Evolutionary conservation across 2,329 filamentous ascomycete genomes (phyloP).

Genomic region (Penicillium paneum): DNA sequence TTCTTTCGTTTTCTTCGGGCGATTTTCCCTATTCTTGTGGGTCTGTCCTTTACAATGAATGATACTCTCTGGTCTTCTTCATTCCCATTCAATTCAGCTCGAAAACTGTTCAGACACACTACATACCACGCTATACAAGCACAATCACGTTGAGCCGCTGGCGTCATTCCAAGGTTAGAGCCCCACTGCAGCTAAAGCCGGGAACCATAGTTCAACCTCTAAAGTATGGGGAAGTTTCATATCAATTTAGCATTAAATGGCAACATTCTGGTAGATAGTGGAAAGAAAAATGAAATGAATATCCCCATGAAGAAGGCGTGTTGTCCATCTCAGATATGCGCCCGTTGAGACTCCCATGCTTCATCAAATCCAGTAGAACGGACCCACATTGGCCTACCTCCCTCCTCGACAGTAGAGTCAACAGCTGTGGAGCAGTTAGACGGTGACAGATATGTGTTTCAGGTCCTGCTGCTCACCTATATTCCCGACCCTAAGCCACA

Average conservation of each 20-base stretch:
- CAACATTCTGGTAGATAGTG: neutral
- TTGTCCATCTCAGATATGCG: conserved; percentile 16
- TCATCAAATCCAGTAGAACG: conserved; percentile 42
- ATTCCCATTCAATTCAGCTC: neutral
- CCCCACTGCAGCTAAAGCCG: conserved; percentile 12
- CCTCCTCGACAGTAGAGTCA: conserved; percentile 35
- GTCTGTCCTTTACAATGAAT: neutral
- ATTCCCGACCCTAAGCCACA: conserved; percentile 47
- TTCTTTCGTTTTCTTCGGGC: neutral
- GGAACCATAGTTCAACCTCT: conserved; percentile 13
- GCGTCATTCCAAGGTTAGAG: conserved; percentile 10
- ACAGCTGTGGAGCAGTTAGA: conserved; percentile 27
- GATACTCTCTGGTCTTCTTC: neutral
- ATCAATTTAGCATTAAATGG: neutral
- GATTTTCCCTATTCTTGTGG: neutral
- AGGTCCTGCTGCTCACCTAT: conserved; percentile 35
- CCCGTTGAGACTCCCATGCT: conserved; percentile 35
- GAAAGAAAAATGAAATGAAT: neutral
- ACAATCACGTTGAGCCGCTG: conserved; percentile 3
- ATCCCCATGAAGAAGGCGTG: neutral
- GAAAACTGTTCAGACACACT: no score
- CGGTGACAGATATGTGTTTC: neutral
- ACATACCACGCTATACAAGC: neutral
- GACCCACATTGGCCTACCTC: conserved; percentile 34
- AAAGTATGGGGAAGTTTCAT: neutral